Percentiles rank a stretch among this genome's conserved stretches.
Conservation (phyloP, 2,329 filamentous ascomycete species). For the Phoma sp. region DNA sequence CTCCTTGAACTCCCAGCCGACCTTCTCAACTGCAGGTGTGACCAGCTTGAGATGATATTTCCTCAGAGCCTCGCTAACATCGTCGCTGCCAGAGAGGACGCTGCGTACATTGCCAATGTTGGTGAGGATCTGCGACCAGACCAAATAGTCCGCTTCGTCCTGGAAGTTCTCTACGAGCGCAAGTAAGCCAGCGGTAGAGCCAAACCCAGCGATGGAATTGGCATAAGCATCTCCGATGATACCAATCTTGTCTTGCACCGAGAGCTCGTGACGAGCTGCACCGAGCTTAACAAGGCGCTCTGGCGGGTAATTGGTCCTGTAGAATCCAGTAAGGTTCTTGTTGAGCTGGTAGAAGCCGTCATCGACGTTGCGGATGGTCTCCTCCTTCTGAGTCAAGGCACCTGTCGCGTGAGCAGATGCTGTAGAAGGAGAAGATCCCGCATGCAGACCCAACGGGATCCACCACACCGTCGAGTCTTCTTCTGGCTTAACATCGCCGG, state of each 20-base stretch:
- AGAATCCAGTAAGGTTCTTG: slow-evolving; percentile 85
- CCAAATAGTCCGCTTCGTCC: slow-evolving; percentile 81
- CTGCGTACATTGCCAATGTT: slow-evolving; percentile 79
- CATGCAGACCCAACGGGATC: slow-evolving; percentile 87
- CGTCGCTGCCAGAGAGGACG: slow-evolving; percentile 81
- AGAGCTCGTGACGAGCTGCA: slow-evolving; percentile 76
- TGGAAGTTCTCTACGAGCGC: slow-evolving; percentile 86
- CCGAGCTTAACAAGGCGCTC: slow-evolving; percentile 81
- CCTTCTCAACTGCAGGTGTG: slow-evolving; percentile 73
- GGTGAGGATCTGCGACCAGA: slow-evolving; percentile 85
- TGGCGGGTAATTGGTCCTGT: slow-evolving; percentile 92
- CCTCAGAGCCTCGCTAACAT: slow-evolving; percentile 75
- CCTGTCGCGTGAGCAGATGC: slow-evolving; percentile 68
- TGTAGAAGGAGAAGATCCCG: slow-evolving; percentile 65
- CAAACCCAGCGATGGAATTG: slow-evolving; percentile 85
- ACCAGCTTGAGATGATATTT: slow-evolving; percentile 82
- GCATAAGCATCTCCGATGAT: slow-evolving; percentile 89
- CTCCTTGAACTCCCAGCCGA: slow-evolving; percentile 85
- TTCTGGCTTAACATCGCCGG: slow-evolving; percentile 87
- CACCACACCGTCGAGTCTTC: slow-evolving; percentile 96
- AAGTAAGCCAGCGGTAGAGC: slow-evolving; percentile 80
- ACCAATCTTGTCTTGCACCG: slow-evolving; percentile 88
- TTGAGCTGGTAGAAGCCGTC: slow-evolving; percentile 94
- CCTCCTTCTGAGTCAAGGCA: slow-evolving; percentile 77
- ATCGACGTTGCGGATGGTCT: slow-evolving; percentile 77